Percentiles rank a stretch among this genome's conserved stretches.
phyloP scores from a whole-genome alignment of 495 filamentous ascomycete genomes.

The Podospora appendiculata region DNA sequence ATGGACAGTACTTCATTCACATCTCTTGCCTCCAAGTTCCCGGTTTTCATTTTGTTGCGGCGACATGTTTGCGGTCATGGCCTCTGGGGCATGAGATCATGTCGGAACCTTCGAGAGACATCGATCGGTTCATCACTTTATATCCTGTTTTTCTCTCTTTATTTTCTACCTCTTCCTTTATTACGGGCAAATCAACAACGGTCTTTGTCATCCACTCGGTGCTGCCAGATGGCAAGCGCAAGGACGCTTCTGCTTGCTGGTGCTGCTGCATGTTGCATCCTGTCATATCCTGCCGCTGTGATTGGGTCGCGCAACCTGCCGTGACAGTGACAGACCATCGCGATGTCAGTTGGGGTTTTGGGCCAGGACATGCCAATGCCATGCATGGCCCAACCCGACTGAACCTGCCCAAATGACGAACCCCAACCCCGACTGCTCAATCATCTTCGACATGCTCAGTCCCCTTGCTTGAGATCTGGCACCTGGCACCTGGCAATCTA shows the following conservation, averaged over 20 bases:
- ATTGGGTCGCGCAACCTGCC: conserved; percentile 17
- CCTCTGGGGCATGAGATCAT: not conserved
- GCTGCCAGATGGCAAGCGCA: conserved; percentile 26
- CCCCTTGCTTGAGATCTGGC: too few species aligned
- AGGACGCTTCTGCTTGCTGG: conserved; percentile 7
- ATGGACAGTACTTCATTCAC: too few species aligned
- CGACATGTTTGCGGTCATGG: not conserved
- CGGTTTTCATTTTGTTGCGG: not conserved
- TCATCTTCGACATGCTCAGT: too few species aligned
- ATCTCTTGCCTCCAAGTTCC: too few species aligned
- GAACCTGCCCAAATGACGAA: conserved; percentile 9
- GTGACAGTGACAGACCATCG: not conserved
- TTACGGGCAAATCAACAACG: conserved; percentile 11
- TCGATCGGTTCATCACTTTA: not conserved
- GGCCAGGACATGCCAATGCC: too few species aligned
- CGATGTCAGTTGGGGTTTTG: conserved; percentile 15
- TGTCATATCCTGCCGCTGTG: conserved; percentile 20
- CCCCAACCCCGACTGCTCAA: conserved; percentile 2
- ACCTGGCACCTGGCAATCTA: too few species aligned
- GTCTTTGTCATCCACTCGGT: conserved; percentile 12
- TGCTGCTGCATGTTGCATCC: conserved; percentile 21
- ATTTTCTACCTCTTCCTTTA: not conserved
- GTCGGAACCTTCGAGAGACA: not conserved
- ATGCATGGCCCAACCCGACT: conserved; percentile 21
- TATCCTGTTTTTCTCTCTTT: conserved; percentile 4